Evolutionary conservation across 805 yeast species (phyloP), one percentile per base, ranked within the genome.

Genomic region (Lachancea waltii): DNA sequence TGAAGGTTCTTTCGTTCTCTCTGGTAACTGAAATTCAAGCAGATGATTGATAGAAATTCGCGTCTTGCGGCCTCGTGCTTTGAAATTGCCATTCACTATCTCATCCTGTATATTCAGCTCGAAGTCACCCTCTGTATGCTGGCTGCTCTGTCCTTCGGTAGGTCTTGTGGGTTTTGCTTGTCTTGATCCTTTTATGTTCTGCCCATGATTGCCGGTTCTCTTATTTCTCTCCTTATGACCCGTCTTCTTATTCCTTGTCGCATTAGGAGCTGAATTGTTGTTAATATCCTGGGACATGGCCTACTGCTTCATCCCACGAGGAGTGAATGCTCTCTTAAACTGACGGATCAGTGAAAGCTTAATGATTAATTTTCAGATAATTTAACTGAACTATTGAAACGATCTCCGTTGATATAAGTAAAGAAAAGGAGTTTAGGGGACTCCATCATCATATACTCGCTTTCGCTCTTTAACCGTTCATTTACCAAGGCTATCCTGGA

Each of bases 1-100:
- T 20, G 43, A 22, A 26, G 19, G 3, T 30, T 42, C 40, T 31
- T 46, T 46, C 27, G 63, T 62, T 41, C 66, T 53, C 40, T 68
- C 69, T 6, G 76, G 73, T 13, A 71, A 52, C 28, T 68, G 66
- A 48, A 77, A 80, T 32, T 79, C 81, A 32, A 83, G 56, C 39
- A 83, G 62, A 59, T 83, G 89, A 48, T 80, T 78, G 38, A 82
- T 76, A 15, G 73, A 72, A 22, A 72, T 62, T 45, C 63, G 70
- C 18, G 69, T 70, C 49, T 66, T 66, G 35, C 66, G 56, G 19
- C 65, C 67, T 40, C 53, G 60, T 9, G 64, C 43, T 36, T 56
- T 62, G 30, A 55, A 54, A 14, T 53, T 50, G 32, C 63, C 64
- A 35, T 46, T 44, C 4, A 49, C 41, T 10, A 62, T 39, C 40